Base-by-base conservation (phyloP, 1,284 basidiomycete species). In the Heterobasidion annosum region DNA sequence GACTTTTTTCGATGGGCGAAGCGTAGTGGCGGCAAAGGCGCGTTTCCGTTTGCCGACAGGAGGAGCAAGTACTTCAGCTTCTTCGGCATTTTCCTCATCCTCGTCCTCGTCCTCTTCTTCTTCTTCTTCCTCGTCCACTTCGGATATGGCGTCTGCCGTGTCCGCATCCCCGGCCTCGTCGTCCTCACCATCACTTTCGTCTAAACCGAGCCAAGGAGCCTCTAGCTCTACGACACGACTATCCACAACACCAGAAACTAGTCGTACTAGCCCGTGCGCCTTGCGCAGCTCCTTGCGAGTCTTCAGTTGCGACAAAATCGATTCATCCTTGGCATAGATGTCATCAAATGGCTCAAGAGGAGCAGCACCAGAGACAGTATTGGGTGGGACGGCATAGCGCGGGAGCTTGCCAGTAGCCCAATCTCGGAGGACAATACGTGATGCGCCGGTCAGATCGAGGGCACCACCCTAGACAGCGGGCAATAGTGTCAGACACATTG, bases 321-420 rank as follows among this genome's bases (percentile, higher is more conserved):
- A 59, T 53, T 71, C 71, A 63, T 83, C 78, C 15, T 66, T 67
- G n/a, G 69, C 65, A 61, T 75, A 74, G 19, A 73, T 55, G 51
- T 64, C 66, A 48, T 65, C 57, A 34, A 70, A 52, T 34, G 63
- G 51, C 5, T 18, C n/a, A 18, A 64, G 34, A 56, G 63, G 63
- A 25, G 55, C 9, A 52, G 57, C 34, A 57, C 59, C 46, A 51
- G 62, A 18, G 50, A 61, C 32, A 0, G 18, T 47, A 47, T 10
- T 64, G 3, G 83, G 78, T 1, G 85, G 83, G 18, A 77, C 67
- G 6, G 88, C 86, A 71, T 89, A 96, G 64, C 90, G 87, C 13
- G 83, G 79, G 64, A 98, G 81, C 59, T 81, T 84, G 52, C 88
- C 90, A 5, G 77, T 78, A 58, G 81, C 86, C 95, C 95, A 99